Evolutionary conservation across 257 asterid genomes (phyloP).

Genomic region (Solanum peruvianum): DNA sequence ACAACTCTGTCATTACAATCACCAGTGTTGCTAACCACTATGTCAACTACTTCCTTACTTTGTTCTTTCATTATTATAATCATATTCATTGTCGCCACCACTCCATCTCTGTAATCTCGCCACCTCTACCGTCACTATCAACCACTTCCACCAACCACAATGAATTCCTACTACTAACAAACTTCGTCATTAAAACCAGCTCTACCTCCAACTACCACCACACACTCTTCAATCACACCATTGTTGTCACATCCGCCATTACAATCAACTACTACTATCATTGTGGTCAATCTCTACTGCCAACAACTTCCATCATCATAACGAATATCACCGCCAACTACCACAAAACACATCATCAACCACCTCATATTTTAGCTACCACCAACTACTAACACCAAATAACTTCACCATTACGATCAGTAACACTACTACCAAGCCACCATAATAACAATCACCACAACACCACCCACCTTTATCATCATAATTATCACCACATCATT

Average conservation of each 20-base stretch:
- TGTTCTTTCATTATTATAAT: neutral
- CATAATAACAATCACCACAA: neutral
- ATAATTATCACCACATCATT: neutral
- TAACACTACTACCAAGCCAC: neutral
- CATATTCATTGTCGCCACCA: neutral
- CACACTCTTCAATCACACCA: neutral
- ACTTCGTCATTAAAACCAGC: neutral
- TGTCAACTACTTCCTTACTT: neutral
- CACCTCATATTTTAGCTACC: neutral
- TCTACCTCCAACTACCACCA: neutral
- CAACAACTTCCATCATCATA: neutral
- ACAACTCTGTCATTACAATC: neutral
- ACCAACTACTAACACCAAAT: neutral
- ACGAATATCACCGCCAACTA: neutral
- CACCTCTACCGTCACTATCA: neutral
- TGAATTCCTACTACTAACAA: neutral
- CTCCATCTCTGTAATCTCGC: neutral
- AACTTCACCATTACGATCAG: neutral
- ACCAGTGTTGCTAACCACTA: neutral
- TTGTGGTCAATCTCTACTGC: neutral
- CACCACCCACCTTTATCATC: neutral
- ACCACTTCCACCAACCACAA: neutral
- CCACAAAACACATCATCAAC: neutral
- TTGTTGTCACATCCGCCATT: neutral
- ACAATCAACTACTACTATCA: neutral